Conservation (phyloP, 2,329 filamentous ascomycete species). For the Albifimbria verrucaria region DNA sequence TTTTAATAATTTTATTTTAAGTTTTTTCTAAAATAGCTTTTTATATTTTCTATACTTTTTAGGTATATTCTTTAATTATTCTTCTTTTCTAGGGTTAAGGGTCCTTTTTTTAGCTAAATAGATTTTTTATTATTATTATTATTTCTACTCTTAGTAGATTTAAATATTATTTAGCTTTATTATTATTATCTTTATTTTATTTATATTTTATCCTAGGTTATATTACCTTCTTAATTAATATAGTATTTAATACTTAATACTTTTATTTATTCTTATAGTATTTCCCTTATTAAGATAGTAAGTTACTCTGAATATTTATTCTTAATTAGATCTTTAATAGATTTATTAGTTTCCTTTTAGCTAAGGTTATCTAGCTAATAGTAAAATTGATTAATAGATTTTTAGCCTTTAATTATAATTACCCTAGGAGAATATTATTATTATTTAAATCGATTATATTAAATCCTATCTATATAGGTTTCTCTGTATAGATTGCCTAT, state of each 20-base stretch:
- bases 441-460: background rate
- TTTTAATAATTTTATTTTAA: constrained; percentile 8
- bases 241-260: background rate
- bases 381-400: background rate
- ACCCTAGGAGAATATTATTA: background rate
- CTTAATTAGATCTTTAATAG: too few species aligned
- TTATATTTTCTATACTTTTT: constrained; percentile 10
- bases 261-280: background rate
- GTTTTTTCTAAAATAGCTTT: constrained; percentile 12
- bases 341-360: too few species aligned
- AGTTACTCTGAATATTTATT: background rate
- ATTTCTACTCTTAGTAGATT: background rate
- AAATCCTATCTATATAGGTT: background rate
- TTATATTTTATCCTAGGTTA: too few species aligned
- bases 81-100: background rate
- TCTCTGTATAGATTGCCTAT: background rate
- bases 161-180: background rate
- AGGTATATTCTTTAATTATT: constrained; percentile 10
- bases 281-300: too few species aligned
- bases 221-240: background rate
- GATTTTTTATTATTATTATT: background rate
- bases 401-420: background rate
- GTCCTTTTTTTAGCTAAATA: background rate
- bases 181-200: background rate
- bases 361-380: background rate